Percentiles rank a stretch among this genome's conserved stretches.
phyloP scores from a whole-genome alignment of 1,284 basidiomycete genomes.

The Melampsora abietis-canadensis region DNA sequence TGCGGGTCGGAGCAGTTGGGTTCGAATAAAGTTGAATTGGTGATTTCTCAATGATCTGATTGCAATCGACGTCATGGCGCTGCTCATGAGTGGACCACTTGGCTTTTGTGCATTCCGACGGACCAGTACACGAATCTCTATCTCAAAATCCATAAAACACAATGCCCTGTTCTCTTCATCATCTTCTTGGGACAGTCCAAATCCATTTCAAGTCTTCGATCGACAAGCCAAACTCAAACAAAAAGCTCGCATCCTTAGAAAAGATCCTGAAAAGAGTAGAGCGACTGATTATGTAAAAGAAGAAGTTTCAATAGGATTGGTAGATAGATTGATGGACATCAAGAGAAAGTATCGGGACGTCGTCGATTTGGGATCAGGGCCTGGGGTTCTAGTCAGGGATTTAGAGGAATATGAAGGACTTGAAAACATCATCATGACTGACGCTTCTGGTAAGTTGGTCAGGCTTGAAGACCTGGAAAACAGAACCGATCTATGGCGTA shows the following conservation, averaged over 20 bases:
- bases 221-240: conserved; percentile 76
- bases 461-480: background rate
- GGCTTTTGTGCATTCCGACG: background rate
- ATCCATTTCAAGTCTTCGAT: conserved; percentile 68
- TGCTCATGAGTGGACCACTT: too few species aligned
- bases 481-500: conserved; percentile 35
- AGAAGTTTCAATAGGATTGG: conserved; percentile 62
- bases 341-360: conserved; percentile 50
- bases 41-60: too few species aligned
- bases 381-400: conserved; percentile 48
- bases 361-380: conserved; percentile 52
- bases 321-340: conserved; percentile 49
- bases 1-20: too few species aligned
- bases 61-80: too few species aligned
- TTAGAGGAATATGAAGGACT: conserved; percentile 33
- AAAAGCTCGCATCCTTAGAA: conserved; percentile 68
- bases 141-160: background rate
- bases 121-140: background rate
- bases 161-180: background rate
- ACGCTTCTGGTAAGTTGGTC: background rate
- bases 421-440: conserved; percentile 11
- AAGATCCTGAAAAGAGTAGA: conserved; percentile 62
- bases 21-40: too few species aligned
- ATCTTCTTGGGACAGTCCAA: conserved; percentile 37
- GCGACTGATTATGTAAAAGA: conserved; percentile 88